Evolutionary conservation across 345 rosid species (phyloP).

Genomic region (Syzygium aqueum): DNA sequence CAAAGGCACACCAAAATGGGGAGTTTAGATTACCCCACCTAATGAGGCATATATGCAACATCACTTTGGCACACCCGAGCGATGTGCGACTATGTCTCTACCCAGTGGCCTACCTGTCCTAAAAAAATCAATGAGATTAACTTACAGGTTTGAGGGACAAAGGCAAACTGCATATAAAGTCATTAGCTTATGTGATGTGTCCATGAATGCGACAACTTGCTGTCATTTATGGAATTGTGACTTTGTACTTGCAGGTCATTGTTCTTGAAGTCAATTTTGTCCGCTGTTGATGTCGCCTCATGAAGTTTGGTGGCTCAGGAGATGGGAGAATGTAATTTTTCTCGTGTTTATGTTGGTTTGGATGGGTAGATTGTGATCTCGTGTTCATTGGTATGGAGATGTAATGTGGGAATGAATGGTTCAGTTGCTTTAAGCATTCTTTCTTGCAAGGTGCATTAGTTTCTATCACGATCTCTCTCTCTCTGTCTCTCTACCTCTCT

Average conservation of each 20-base stretch:
- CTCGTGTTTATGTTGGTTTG: background rate
- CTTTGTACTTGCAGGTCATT: background rate
- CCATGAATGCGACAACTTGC: background rate
- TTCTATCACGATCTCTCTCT: background rate
- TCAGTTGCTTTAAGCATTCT: background rate
- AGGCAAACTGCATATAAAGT: background rate
- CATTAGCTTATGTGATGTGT: background rate
- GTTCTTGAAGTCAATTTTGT: background rate
- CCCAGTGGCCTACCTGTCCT: background rate
- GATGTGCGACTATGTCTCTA: background rate
- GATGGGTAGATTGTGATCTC: background rate
- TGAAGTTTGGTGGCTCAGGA: background rate
- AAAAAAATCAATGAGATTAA: background rate
- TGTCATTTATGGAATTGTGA: background rate
- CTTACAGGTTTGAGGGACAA: background rate
- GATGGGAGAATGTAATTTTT: background rate
- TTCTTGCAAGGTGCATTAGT: background rate
- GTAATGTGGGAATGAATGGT: background rate
- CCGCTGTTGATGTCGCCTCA: background rate
- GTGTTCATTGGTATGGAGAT: background rate
- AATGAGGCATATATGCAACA: background rate
- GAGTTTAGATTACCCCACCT: background rate
- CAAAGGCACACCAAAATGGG: background rate
- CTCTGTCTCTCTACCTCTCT: too few relatives aligned
- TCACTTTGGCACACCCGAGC: background rate